A percentile compares a stretch with the other conserved stretches of the same genome.
Conservation (phyloP, 2,329 filamentous ascomycete species). For the Fulvia fulva region DNA sequence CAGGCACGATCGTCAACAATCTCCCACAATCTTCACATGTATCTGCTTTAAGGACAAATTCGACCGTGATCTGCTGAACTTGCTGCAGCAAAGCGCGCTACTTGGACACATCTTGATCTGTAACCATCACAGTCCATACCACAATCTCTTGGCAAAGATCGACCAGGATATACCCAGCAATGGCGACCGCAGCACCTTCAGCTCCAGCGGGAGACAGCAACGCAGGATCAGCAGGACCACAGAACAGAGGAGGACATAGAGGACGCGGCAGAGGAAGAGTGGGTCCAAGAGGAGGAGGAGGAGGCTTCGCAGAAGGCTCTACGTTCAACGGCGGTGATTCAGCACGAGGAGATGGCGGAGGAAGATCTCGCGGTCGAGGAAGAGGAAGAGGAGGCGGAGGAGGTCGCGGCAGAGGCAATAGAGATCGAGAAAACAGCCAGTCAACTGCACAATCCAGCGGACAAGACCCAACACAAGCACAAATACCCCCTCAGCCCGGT, state of each 20-base stretch:
- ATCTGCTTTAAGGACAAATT: background rate
- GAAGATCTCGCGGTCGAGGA: constrained; percentile 22
- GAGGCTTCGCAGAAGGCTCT: background rate
- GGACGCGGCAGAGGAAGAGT: constrained; percentile 22
- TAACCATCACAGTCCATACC: background rate
- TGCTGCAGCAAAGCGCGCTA: background rate
- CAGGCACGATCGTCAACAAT: background rate
- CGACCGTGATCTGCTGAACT: background rate
- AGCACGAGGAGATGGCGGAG: constrained; percentile 9
- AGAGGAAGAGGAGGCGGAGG: constrained; percentile 32
- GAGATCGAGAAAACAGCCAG: constrained; percentile 28
- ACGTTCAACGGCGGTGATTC: constrained; percentile 10
- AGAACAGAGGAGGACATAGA: constrained; percentile 10
- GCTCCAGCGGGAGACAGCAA: constrained; percentile 7
- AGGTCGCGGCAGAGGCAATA: constrained; percentile 36
- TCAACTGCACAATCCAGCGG: constrained; percentile 19
- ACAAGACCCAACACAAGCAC: constrained; percentile 23
- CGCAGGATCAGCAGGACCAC: background rate
- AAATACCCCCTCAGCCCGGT: constrained; percentile 38
- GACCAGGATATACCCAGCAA: constrained; percentile 5
- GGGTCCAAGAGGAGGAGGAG: background rate
- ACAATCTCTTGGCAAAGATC: background rate
- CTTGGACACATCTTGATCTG: background rate
- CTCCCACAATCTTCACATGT: background rate
- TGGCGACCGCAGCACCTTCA: constrained; percentile 12